Base-by-base conservation (phyloP, 2,329 filamentous ascomycete species). In the Monosporascus sp. region DNA sequence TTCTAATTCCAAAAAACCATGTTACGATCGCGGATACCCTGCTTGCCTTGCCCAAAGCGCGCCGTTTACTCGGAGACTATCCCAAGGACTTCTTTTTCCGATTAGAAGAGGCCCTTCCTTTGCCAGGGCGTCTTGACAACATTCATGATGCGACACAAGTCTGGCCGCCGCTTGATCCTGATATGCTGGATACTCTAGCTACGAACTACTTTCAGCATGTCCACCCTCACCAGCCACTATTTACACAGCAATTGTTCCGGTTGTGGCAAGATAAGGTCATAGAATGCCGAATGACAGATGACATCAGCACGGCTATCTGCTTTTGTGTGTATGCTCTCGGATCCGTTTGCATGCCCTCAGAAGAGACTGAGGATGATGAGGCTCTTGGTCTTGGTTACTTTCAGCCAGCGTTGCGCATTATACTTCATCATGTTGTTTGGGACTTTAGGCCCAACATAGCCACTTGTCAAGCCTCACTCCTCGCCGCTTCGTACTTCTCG, bases 271-370 rank as follows among this genome's bases (percentile, higher is more conserved):
- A 51, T 3, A 56, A 54, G 15, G 53, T 70, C 37, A 47, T 65
- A 24, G 60, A 65, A 15, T 52, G 57, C 17, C 65, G 60, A 47
- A 52, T 63, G 20, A 44, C 59, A 17, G 60, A 65, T 45, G 59
- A 63, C 17, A 59, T 67, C 18, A 64, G 63, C 31, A 68, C 64
- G 4, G 62, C 70, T 4, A 67, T 72, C 37, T 72, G 70, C 50
- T 62, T 71, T 14, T 67, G 63, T 37, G 66, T 71, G 1, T 72
- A 70, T 50, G 67, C 69, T 24, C 54, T 72, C n/a, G 70, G 70
- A 2, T 58, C 60, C 20, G 49, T 70, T 14, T 60, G 60, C 6
- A 59, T 55, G 18, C 50, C 58, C 9, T 51, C 56, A 9, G 53
- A 44, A 5, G 50, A 49, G 6, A 50, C 50, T 3, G 52, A 61